These are phyloP conservation scores for Licmophora abbreviata DNA, from an alignment of 108 stramenopile species.

Conservation along the genomic window DNA sequence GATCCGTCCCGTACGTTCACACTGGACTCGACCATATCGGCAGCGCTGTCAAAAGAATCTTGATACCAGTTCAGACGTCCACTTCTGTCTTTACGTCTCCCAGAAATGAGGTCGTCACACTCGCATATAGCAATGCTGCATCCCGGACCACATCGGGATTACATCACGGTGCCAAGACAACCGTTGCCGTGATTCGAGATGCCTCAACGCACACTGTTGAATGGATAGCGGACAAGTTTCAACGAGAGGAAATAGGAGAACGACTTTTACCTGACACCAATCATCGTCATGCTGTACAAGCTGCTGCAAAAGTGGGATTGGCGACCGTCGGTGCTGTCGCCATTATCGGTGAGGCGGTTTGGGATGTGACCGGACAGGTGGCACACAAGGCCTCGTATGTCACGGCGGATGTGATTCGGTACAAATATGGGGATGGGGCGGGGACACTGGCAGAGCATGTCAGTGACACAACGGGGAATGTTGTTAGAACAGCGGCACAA, in stretches of 20 bases:
- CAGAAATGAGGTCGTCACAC: slow-evolving; percentile 15
- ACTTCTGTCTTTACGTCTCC: slow-evolving; percentile 1
- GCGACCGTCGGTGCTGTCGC: slow-evolving; percentile 36
- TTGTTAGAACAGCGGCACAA: slow-evolving; percentile 19
- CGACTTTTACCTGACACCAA: slow-evolving; percentile 16
- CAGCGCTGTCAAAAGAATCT: slow-evolving; percentile 10
- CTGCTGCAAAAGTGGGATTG: slow-evolving; percentile 27
- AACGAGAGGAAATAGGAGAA: slow-evolving; percentile 11
- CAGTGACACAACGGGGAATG: slow-evolving; percentile 25
- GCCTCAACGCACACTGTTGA: slow-evolving; percentile 10
- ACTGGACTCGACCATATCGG: slow-evolving; percentile 14
- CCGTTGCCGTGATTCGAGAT: slow-evolving; percentile 10
- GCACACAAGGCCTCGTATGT: slow-evolving; percentile 17
- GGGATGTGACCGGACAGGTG: slow-evolving; percentile 19
- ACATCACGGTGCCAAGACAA: slow-evolving; percentile 7
- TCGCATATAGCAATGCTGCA: slow-evolving; percentile 16
- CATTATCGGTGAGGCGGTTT: slow-evolving; percentile 31
- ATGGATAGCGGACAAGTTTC: slow-evolving; percentile 11
- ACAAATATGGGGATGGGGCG: slow-evolving; percentile 34
- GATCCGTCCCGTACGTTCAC: slow-evolving; percentile 6
- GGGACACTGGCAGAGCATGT: slow-evolving; percentile 29
- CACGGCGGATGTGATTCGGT: slow-evolving; percentile 25
- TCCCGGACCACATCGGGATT: slow-evolving; percentile 15
- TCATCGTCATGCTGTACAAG: slow-evolving; percentile 15
- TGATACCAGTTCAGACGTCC: too few species aligned